phyloP scores from a whole-genome alignment of 1,284 basidiomycete species.

The Inonotus hispidus region DNA sequence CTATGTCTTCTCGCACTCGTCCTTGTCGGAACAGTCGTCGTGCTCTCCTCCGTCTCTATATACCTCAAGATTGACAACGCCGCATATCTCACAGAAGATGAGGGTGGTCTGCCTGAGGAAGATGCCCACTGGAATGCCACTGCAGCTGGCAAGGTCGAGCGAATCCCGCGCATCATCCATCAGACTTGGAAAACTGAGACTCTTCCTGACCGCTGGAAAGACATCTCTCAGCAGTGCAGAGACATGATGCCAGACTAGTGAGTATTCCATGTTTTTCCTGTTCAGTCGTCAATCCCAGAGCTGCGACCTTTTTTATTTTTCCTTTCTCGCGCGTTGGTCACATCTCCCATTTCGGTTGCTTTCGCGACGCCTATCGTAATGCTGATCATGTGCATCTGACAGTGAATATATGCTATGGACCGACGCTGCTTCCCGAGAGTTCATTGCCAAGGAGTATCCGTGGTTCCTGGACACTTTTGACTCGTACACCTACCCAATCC shows the following conservation, averaged over 20 bases:
- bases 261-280: slow-evolving; percentile 31
- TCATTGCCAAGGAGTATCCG: slow-evolving; percentile 83
- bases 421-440: slow-evolving; percentile 83
- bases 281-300: background rate
- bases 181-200: slow-evolving; percentile 97
- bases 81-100: slow-evolving; percentile 76
- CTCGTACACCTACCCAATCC: slow-evolving; percentile 89
- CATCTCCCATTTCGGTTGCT: background rate
- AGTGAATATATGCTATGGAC: slow-evolving; percentile 98
- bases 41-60: slow-evolving; percentile 86
- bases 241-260: slow-evolving; percentile 95
- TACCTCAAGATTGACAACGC: slow-evolving; percentile 81
- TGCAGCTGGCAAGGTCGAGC: slow-evolving; percentile 56
- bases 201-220: slow-evolving; percentile 81
- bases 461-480: slow-evolving; percentile 95
- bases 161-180: slow-evolving; percentile 90
- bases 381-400: slow-evolving; percentile 14
- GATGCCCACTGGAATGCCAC: slow-evolving; percentile 54
- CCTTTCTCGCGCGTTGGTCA: background rate
- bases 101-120: slow-evolving; percentile 59
- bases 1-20: slow-evolving; percentile 79
- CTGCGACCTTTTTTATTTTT: background rate
- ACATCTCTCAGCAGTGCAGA: slow-evolving; percentile 73
- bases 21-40: slow-evolving; percentile 86
- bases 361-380: background rate